Evolutionary conservation across 768 basidiomycete species (phyloP).

Genomic region (Suillus fuscotomentosus): DNA sequence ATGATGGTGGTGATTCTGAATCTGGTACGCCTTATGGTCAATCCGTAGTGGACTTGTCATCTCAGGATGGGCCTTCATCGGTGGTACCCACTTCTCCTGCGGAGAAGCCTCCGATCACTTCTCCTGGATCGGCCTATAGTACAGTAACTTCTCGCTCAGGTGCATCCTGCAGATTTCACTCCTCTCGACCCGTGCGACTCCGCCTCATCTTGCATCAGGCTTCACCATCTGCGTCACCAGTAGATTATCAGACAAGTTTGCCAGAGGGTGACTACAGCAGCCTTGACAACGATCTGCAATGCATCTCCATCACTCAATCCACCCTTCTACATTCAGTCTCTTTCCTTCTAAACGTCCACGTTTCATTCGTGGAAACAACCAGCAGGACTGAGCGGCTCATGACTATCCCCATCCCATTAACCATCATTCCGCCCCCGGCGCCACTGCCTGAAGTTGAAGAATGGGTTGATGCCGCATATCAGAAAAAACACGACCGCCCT

Average conservation of each 20-base stretch:
- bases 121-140: slow-evolving; percentile 33
- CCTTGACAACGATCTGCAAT: slow-evolving; percentile 59
- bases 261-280: slow-evolving; percentile 43
- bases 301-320: slow-evolving; percentile 73
- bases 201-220: slow-evolving; percentile 79
- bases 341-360: slow-evolving; percentile 70
- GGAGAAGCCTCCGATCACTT: slow-evolving; percentile 38
- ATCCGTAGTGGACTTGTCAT: slow-evolving; percentile 1
- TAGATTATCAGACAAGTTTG: slow-evolving; percentile 43
- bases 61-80: slow-evolving; percentile 33
- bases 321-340: slow-evolving; percentile 82
- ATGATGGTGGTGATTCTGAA: slow-evolving; percentile 28
- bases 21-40: not conserved
- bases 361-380: slow-evolving; percentile 75
- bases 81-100: slow-evolving; percentile 16
- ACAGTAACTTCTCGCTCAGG: slow-evolving; percentile 80
- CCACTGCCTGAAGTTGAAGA: slow-evolving; percentile 79
- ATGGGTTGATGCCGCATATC: slow-evolving; percentile 71
- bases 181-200: slow-evolving; percentile 66
- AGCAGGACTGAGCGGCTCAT: slow-evolving; percentile 67
- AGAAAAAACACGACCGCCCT: slow-evolving; percentile 85
- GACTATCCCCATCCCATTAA: slow-evolving; percentile 65
- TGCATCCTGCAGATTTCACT: slow-evolving; percentile 89
- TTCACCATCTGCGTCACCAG: slow-evolving; percentile 47
- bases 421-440: slow-evolving; percentile 71